Conservation (phyloP, 768 basidiomycete species). For the Xanthoconium stramineum region DNA sequence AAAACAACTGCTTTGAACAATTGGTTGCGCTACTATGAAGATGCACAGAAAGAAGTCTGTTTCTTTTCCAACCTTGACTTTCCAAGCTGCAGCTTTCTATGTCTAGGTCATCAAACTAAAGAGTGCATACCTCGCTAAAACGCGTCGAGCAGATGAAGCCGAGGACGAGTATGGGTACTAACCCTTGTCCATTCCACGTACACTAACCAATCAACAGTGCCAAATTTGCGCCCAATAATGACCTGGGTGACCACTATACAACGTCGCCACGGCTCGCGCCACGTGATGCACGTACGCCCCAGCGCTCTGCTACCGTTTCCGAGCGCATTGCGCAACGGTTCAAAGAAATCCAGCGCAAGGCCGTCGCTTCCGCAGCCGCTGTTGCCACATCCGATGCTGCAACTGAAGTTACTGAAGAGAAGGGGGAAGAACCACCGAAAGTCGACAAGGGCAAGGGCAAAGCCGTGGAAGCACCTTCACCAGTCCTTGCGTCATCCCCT, state of each 20-base stretch:
- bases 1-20: slow-evolving; percentile 57
- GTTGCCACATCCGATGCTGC: slow-evolving; percentile 21
- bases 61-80: neutral
- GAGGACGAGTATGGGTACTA: slow-evolving; percentile 79
- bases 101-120: slow-evolving; percentile 61
- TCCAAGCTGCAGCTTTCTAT: neutral
- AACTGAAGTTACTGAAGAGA: slow-evolving; percentile 29
- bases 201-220: slow-evolving; percentile 47
- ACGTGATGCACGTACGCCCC: slow-evolving; percentile 50
- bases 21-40: slow-evolving; percentile 70
- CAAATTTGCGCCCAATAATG: slow-evolving; percentile 78
- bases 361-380: slow-evolving; percentile 33
- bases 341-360: slow-evolving; percentile 69
- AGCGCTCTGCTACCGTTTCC: slow-evolving; percentile 74
- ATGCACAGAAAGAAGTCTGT: slow-evolving; percentile 59
- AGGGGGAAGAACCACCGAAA: slow-evolving; percentile 42
- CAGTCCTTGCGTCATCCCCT: slow-evolving; percentile 46
- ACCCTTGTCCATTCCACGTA: neutral
- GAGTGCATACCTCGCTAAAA: slow-evolving; percentile 73
- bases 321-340: slow-evolving; percentile 85
- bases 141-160: slow-evolving; percentile 82
- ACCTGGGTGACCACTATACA: slow-evolving; percentile 70
- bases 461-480: slow-evolving; percentile 42
- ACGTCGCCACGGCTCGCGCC: slow-evolving; percentile 70
- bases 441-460: slow-evolving; percentile 86